Evolutionary conservation across 768 basidiomycete species (phyloP), one percentile per base, ranked within the genome.

Genomic region (Mycena chlorophos): DNA sequence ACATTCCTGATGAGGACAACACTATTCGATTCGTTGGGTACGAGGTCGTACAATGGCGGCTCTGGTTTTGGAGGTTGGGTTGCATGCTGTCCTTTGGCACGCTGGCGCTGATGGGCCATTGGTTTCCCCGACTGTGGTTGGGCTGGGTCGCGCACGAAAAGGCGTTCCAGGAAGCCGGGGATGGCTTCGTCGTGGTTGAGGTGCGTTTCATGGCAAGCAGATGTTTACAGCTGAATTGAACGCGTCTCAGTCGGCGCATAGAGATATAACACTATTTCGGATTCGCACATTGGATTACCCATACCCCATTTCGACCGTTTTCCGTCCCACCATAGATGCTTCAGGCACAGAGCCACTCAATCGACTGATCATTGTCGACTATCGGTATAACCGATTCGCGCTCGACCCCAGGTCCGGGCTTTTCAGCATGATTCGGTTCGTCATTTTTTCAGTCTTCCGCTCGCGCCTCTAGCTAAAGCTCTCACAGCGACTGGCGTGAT

Each of bases 111-210:
- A 70, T 95, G 8, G 95, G 94, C 3, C 86, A 94, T 65, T 99
- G 97, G 97, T 86, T 97, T 61, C 97, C 97, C 53, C 82, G 80
- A 4, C 61, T 94, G 25, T 98, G 97, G 97, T 81, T 98, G 49
- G 83, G 83, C 26, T 95, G 88, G 82, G 89, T 91, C 20, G 84
- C 92, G 2, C 78, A 74, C 42, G 91, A 95, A 69, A 91, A 83
- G 51, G 88, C 89, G 20, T 99, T 98, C 65, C 83, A 84, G 46
- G 74, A 90, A 53, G 76, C 85, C 8, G 69, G 72, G 30, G 72
- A 83, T 61, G 91, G 90, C 3, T 88, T 93, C 63, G 79, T 97
- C 37, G 89, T 95, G 17, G 86, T 96, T 31, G 94, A 99, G 84
- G 95, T 97, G 62, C 56, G 87, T 72, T 26, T 37, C 46, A 27